Evolutionary conservation across 208 protist genomes (phyloP).

Genomic region (Herpetomonas muscarum): DNA sequence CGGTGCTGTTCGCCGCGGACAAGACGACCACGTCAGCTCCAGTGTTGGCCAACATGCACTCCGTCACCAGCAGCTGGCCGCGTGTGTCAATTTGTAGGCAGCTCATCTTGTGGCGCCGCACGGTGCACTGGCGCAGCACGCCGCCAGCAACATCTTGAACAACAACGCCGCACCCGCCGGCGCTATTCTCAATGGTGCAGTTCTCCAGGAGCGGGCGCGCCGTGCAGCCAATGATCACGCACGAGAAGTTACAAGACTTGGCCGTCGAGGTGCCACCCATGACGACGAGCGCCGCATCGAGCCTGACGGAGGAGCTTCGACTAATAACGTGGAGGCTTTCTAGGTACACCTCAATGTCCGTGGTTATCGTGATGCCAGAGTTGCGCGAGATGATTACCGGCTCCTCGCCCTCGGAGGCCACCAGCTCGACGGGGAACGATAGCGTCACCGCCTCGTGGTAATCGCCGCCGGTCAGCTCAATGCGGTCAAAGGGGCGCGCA

Average conservation of each 20-base stretch:
- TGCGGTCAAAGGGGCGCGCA: slow-evolving; percentile 81
- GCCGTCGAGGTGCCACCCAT: slow-evolving; percentile 53
- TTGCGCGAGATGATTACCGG: slow-evolving; percentile 58
- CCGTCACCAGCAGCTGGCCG: slow-evolving; percentile 48
- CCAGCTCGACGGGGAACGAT: slow-evolving; percentile 71
- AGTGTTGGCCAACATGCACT: slow-evolving; percentile 61
- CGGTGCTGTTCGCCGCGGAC: slow-evolving; percentile 28
- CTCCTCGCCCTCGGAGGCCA: slow-evolving; percentile 83
- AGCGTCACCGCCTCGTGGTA: slow-evolving; percentile 74
- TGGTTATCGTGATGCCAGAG: slow-evolving; percentile 63
- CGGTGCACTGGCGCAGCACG: slow-evolving; percentile 37
- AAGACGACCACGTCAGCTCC: slow-evolving; percentile 54
- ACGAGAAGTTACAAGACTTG: slow-evolving; percentile 62
- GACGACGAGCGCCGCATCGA: slow-evolving; percentile 53
- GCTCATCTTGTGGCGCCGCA: slow-evolving; percentile 48
- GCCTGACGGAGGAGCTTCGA: slow-evolving; percentile 40
- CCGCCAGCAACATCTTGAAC: slow-evolving; percentile 60
- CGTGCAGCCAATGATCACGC: slow-evolving; percentile 57
- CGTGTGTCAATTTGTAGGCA: slow-evolving; percentile 74
- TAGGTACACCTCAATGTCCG: slow-evolving; percentile 62
- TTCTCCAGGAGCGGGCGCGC: slow-evolving; percentile 36
- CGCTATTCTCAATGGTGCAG: slow-evolving; percentile 68
- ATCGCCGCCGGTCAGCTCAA: slow-evolving; percentile 80
- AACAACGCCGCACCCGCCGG: slow-evolving; percentile 60
- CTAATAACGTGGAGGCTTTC: slow-evolving; percentile 58